Evolutionary conservation across 306 rosid genomes (phyloP).

Genomic region (Prunus dulcis): DNA sequence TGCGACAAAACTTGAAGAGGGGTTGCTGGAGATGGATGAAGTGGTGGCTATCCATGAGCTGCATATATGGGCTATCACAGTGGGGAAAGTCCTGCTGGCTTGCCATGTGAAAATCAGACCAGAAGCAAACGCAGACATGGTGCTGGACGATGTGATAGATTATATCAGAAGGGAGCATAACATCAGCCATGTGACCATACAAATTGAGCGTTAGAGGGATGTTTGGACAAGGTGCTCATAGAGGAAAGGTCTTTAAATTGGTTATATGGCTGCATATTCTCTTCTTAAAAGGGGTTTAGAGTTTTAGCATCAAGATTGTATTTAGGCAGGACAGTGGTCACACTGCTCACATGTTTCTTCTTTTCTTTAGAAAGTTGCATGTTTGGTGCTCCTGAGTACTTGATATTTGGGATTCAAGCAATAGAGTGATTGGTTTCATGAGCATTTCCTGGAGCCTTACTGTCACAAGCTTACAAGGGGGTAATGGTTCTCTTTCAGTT

Average conservation of each 20-base stretch:
- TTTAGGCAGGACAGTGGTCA: constrained; percentile 9
- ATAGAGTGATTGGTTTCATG: no score
- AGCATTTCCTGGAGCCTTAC: background rate
- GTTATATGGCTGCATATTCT: constrained; percentile 9
- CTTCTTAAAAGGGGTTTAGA: constrained; percentile 8
- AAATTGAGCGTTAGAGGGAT: constrained; percentile 56
- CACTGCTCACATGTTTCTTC: constrained; percentile 5
- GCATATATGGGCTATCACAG: constrained; percentile 81
- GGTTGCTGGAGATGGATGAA: constrained; percentile 65
- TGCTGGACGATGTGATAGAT: constrained; percentile 58
- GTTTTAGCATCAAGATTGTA: constrained; percentile 10
- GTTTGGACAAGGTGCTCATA: constrained; percentile 11
- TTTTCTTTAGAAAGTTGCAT: background rate
- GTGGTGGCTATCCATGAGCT: constrained; percentile 78
- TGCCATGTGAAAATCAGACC: constrained; percentile 76
- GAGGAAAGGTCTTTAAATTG: constrained; percentile 9
- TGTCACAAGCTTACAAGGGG: background rate
- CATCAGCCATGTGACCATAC: constrained; percentile 76
- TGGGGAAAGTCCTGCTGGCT: constrained; percentile 67
- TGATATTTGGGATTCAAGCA: background rate
- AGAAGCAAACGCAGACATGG: constrained; percentile 72
- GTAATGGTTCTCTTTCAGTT: background rate
- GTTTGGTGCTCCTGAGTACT: background rate
- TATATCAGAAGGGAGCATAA: constrained; percentile 71
- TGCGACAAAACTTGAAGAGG: constrained; percentile 56